Evolutionary conservation across 73 alveolate genomes (phyloP).

Genomic region (Symbiodinium pilosum): DNA sequence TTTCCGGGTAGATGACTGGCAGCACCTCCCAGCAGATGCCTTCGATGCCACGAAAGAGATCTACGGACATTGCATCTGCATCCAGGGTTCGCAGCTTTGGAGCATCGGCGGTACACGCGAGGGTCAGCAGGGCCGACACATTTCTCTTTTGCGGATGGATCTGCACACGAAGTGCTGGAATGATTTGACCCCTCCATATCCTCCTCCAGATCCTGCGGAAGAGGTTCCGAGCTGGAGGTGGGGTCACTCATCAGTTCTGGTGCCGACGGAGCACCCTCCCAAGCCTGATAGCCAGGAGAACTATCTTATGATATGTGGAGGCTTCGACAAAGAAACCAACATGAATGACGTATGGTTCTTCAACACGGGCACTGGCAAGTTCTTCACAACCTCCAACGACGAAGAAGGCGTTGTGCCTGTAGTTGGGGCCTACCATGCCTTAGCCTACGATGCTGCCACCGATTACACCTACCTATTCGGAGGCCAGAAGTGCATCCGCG

Average conservation of each 20-base stretch:
- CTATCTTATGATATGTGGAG: slow-evolving; percentile 27
- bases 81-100: slow-evolving; percentile 5
- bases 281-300: not conserved
- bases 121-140: not conserved
- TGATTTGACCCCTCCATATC: slow-evolving; percentile 27
- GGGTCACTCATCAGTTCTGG: slow-evolving; percentile 32
- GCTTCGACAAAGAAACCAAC: slow-evolving; percentile 36
- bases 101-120: slow-evolving; percentile 34
- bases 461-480: slow-evolving; percentile 56
- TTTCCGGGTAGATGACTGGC: not conserved
- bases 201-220: not conserved
- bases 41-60: not conserved
- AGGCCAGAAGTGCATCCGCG: slow-evolving; percentile 39
- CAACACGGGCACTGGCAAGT: slow-evolving; percentile 14
- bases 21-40: not conserved
- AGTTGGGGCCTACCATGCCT: slow-evolving; percentile 48
- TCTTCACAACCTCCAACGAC: slow-evolving; percentile 8
- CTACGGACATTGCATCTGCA: slow-evolving; percentile 15
- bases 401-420: slow-evolving; percentile 23
- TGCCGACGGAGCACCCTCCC: slow-evolving; percentile 36
- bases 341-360: slow-evolving; percentile 22
- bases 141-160: slow-evolving; percentile 12
- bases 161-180: slow-evolving; percentile 11
- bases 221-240: slow-evolving; percentile 54
- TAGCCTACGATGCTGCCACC: slow-evolving; percentile 14